Evolutionary conservation across 257 asterid species (phyloP).

Genomic region (Penstemon barbatus): DNA sequence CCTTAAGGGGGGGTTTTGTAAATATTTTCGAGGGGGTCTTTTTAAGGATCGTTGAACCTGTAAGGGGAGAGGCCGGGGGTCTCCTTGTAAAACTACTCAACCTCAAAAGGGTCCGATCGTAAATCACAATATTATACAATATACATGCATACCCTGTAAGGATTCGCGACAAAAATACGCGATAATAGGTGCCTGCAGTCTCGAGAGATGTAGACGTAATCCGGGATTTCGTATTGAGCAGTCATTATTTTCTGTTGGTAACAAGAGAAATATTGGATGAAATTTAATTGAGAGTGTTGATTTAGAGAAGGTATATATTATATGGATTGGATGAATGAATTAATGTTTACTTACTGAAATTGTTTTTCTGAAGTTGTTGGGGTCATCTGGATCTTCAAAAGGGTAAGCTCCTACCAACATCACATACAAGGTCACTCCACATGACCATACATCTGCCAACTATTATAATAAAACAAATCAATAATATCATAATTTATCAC

Average conservation of each 20-base stretch:
- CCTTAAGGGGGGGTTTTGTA: no score
- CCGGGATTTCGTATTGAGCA: slow-evolving; percentile 58
- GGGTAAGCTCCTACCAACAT: slow-evolving; percentile 86
- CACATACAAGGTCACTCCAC: slow-evolving; percentile 74
- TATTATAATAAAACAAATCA: slow-evolving; percentile 11
- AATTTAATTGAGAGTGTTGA: not conserved
- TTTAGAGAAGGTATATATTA: not conserved
- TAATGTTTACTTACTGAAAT: slow-evolving; percentile 38
- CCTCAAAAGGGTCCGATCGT: not conserved
- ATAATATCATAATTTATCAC: no score
- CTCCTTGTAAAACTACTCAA: not conserved
- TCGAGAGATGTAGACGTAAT: slow-evolving; percentile 59
- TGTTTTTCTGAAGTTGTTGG: slow-evolving; percentile 69
- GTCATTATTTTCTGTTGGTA: slow-evolving; percentile 50
- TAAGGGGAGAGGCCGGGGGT: no score
- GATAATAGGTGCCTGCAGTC: slow-evolving; percentile 63
- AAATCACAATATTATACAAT: no score
- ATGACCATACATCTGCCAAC: slow-evolving; percentile 80
- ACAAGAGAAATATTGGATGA: not conserved
- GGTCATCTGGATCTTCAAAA: slow-evolving; percentile 61
- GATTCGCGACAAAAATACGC: slow-evolving; percentile 51
- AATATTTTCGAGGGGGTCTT: no score
- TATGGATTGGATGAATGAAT: not conserved
- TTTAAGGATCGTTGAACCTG: no score
- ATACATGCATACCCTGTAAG: slow-evolving; percentile 38